Percentiles rank a stretch among this genome's conserved stretches.
phyloP scores from a whole-genome alignment of 139 green algal species.

The Chlorella sorokiniana region DNA sequence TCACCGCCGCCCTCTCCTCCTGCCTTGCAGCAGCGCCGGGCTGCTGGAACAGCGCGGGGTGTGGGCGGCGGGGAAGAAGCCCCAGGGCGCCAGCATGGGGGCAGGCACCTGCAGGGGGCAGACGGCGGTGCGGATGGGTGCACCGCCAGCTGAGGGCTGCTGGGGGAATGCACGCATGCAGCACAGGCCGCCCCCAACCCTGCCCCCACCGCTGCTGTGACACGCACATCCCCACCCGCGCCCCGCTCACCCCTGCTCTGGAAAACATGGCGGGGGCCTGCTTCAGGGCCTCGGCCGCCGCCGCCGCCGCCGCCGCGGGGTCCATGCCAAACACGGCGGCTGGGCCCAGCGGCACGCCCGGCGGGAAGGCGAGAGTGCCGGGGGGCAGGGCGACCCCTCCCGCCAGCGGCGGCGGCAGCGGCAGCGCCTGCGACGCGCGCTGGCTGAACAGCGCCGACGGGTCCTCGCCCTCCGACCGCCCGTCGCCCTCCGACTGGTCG shows the following conservation, averaged over 20 bases:
- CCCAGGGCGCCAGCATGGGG: constrained; percentile 1
- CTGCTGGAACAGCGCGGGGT: constrained; percentile 3
- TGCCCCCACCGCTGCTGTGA: neutral
- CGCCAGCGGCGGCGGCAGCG: constrained; percentile 1
- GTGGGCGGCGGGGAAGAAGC: constrained; percentile 1
- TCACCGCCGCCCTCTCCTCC: neutral
- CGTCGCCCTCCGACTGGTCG: constrained; percentile 5
- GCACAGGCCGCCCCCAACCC: neutral
- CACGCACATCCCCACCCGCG: neutral
- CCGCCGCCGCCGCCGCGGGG: neutral
- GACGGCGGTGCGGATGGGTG: too few relatives aligned
- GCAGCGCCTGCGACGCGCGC: neutral
- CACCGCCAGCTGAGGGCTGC: constrained; percentile 1
- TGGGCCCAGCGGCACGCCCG: neutral
- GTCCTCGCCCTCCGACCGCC: neutral
- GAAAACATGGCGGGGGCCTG: constrained; percentile 20
- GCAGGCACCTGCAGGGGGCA: neutral
- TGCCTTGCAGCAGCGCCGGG: neutral
- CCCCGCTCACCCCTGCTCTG: neutral
- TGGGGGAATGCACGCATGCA: neutral
- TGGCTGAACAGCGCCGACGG: constrained; percentile 1
- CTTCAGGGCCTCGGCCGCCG: constrained; percentile 6
- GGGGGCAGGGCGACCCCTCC: neutral
- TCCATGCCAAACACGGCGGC: constrained; percentile 19
- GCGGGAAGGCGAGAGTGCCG: neutral